Evolutionary conservation across 2,329 filamentous ascomycete species (phyloP).

Genomic region (Talaromyces albobiverticillius): DNA sequence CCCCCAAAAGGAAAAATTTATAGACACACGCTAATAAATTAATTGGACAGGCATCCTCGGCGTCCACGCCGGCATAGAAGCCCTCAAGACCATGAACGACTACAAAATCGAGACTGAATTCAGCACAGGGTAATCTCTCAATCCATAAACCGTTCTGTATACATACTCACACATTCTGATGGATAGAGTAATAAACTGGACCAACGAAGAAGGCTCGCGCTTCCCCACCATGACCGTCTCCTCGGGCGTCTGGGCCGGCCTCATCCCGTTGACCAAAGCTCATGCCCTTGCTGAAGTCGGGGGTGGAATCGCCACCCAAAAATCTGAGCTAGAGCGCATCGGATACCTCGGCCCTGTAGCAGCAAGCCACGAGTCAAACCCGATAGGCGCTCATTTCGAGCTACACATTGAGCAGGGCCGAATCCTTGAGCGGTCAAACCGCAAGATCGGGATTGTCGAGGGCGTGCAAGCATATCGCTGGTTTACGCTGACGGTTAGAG

Average conservation of each 20-base stretch:
- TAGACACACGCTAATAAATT: no score
- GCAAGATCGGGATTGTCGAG: slow-evolving; percentile 67
- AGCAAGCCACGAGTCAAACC: slow-evolving; percentile 45
- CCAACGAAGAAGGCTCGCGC: slow-evolving; percentile 69
- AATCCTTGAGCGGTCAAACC: slow-evolving; percentile 62
- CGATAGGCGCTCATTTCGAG: slow-evolving; percentile 76
- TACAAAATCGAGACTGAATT: slow-evolving; percentile 58
- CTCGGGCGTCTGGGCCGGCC: slow-evolving; percentile 74
- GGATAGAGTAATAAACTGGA: slow-evolving; percentile 26
- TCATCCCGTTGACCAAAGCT: slow-evolving; percentile 60
- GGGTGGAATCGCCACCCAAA: slow-evolving; percentile 59
- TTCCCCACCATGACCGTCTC: slow-evolving; percentile 73
- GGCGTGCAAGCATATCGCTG: slow-evolving; percentile 74
- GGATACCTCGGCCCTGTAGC: slow-evolving; percentile 62
- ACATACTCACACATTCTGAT: no score
- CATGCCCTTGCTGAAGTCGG: slow-evolving; percentile 61
- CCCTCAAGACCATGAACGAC: slow-evolving; percentile 64
- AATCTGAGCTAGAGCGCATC: slow-evolving; percentile 65
- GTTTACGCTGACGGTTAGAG: slow-evolving; percentile 65
- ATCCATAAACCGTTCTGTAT: no score
- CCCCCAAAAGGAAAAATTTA: no score
- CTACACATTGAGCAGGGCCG: slow-evolving; percentile 84
- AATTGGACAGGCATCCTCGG: slow-evolving; percentile 52
- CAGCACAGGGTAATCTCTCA: no score
- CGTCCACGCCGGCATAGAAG: slow-evolving; percentile 66